phyloP scores from a whole-genome alignment of 306 rosid species.

The Begonia peltatifolia region DNA sequence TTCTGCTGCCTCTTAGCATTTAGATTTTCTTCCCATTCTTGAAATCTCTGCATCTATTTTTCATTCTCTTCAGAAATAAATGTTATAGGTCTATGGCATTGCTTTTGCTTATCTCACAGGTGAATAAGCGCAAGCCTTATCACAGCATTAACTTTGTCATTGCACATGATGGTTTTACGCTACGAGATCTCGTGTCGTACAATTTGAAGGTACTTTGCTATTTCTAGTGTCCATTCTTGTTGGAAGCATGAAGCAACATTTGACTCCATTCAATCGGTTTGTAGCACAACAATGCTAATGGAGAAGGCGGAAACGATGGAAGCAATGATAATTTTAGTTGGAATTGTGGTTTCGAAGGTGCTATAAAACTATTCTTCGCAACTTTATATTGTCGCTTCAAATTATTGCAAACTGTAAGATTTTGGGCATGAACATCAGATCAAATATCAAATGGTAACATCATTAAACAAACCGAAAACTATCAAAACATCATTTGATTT shows the following conservation, averaged over 20 bases:
- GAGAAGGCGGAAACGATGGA: constrained; percentile 94
- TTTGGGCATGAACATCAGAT: too few relatives aligned
- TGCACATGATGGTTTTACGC: constrained; percentile 88
- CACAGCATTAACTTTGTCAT: constrained; percentile 70
- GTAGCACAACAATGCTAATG: constrained; percentile 91
- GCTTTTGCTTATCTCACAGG: constrained; percentile 32
- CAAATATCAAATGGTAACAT: too few relatives aligned
- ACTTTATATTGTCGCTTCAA: too few relatives aligned
- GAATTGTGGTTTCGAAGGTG: constrained; percentile 98
- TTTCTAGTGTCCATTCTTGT: constrained; percentile 2
- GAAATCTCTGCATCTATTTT: not conserved
- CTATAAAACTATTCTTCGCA: too few relatives aligned
- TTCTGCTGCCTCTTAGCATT: too few relatives aligned
- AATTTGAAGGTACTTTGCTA: constrained; percentile 58
- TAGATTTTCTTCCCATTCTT: too few relatives aligned
- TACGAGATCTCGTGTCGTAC: constrained; percentile 85
- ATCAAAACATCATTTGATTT: too few relatives aligned
- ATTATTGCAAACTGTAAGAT: too few relatives aligned
- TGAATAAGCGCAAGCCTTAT: constrained; percentile 77
- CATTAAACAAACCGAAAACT: too few relatives aligned
- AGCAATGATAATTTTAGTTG: constrained; percentile 77
- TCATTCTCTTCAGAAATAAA: not conserved
- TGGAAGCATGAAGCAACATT: constrained; percentile 3
- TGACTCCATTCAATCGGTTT: constrained; percentile 25
- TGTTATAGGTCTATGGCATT: not conserved